Conservation (phyloP, 805 yeast species). For the Schwanniomyces polymorphus region DNA sequence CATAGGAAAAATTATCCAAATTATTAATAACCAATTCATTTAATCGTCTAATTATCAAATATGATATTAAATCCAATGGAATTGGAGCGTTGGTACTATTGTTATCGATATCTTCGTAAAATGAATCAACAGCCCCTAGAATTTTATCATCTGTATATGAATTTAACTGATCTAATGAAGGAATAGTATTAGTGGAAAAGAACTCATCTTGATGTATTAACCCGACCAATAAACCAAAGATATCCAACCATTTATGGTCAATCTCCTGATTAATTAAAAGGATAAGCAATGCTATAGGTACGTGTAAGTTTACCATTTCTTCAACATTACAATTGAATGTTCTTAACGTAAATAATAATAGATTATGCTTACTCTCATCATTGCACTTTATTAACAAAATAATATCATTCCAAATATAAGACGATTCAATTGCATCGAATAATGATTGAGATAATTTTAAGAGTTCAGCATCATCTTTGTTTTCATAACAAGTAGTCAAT, state of each 20-base stretch:
- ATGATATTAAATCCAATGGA: constrained; percentile 12
- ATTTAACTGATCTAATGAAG: neutral
- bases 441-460: constrained; percentile 62
- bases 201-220: constrained; percentile 66
- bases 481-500: constrained; percentile 45
- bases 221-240: constrained; percentile 46
- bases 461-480: constrained; percentile 39
- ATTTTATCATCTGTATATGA: constrained; percentile 1
- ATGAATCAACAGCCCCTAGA: neutral
- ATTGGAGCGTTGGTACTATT: constrained; percentile 13
- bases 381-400: constrained; percentile 41
- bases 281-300: constrained; percentile 67
- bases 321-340: constrained; percentile 81
- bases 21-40: constrained; percentile 16
- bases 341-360: constrained; percentile 59
- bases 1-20: constrained; percentile 10
- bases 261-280: constrained; percentile 28
- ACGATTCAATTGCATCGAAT: constrained; percentile 85
- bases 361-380: constrained; percentile 31
- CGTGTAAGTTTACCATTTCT: constrained; percentile 75
- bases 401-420: constrained; percentile 71
- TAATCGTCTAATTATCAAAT: constrained; percentile 15
- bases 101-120: constrained; percentile 2
- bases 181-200: constrained; percentile 4
- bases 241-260: constrained; percentile 30